phyloP scores from a whole-genome alignment of 768 basidiomycete species.

The Tricholoma flavovirens region DNA sequence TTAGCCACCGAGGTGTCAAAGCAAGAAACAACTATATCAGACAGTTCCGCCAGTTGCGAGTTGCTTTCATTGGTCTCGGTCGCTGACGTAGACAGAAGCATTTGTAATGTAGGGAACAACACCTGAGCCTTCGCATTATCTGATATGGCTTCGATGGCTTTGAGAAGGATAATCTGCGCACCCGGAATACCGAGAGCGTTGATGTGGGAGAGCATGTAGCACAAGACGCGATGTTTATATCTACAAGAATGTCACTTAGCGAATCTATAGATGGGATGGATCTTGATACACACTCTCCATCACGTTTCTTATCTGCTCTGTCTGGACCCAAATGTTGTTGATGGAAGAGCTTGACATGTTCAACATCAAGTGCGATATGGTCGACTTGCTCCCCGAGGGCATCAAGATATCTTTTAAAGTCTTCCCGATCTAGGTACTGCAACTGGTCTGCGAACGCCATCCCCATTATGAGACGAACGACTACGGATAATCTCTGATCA shows the following conservation, averaged over 20 bases:
- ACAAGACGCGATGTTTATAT: slow-evolving; percentile 65
- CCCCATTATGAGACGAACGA: slow-evolving; percentile 1
- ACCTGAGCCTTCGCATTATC: slow-evolving; percentile 45
- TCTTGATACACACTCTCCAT: slow-evolving; percentile 39
- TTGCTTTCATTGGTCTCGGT: slow-evolving; percentile 16
- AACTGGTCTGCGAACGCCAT: slow-evolving; percentile 31
- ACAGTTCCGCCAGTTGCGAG: slow-evolving; percentile 29
- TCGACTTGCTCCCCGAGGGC: slow-evolving; percentile 44
- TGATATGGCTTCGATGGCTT: slow-evolving; percentile 37
- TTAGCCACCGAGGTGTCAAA: slow-evolving; percentile 44
- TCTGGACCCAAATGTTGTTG: slow-evolving; percentile 43
- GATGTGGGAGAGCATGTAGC: slow-evolving; percentile 72
- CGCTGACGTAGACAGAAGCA: slow-evolving; percentile 14
- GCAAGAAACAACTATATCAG: slow-evolving; percentile 37
- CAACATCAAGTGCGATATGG: slow-evolving; percentile 54
- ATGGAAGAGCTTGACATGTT: slow-evolving; percentile 56
- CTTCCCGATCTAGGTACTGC: slow-evolving; percentile 66
- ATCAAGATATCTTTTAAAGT: slow-evolving; percentile 53
- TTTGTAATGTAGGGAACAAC: slow-evolving; percentile 53
- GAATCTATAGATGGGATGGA: background rate
- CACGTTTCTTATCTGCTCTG: slow-evolving; percentile 52
- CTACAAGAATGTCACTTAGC: slow-evolving; percentile 29
- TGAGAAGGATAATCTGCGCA: slow-evolving; percentile 53
- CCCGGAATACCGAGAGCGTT: slow-evolving; percentile 38
- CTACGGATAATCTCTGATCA: background rate